Evolutionary conservation across 2,329 filamentous ascomycete genomes (phyloP), one percentile per base, ranked within the genome.

Genomic region (Exophiala bonariae): DNA sequence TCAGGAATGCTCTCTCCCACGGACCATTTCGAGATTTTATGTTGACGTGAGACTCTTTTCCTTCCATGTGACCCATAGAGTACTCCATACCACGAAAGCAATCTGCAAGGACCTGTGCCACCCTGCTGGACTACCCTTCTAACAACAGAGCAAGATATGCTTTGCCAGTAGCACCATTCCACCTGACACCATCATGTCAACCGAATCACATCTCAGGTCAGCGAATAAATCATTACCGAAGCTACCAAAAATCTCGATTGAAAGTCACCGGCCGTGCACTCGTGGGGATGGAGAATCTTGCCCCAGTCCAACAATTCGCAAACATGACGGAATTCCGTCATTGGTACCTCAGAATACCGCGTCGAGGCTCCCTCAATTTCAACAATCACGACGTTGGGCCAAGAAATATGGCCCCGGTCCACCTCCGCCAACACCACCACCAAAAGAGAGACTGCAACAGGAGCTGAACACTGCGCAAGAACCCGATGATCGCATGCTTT

Each of bases 331-430:
- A 26, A 26, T 6, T 26, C 23, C 6, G 11, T 26, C 11, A 11
- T 6, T 26, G 23, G 11, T 26, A 11, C 32, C 50, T 22, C 45
- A 35, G 22, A 13, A 17, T 7, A 10, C 31, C 13, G 39, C 46
- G 23, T 6, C 39, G 8, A 44, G 41, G 11, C 14, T 56, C 18
- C 53, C 53, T 14, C 49, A 44, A 33, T 56, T 56, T 35, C 49
- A 39, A 16, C 53, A 56, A 34, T 56, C 53, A 3, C 44, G 36
- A 36, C 47, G 41, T 43, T 56, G 53, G 53, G 47, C 53, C 30
- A 48, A 34, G 36, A 47, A 31, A 38, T 42, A 52, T 28, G 39
- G 34, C 22, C 33, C 41, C 31, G 32, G 34, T 32, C 18, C 16
- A 16, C 36, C 13, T 17, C 46, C 20, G 17, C 28, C 34, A 10